Evolutionary conservation across 2,329 filamentous ascomycete species (phyloP).

Genomic region (Pseudofabraea citricarpa): DNA sequence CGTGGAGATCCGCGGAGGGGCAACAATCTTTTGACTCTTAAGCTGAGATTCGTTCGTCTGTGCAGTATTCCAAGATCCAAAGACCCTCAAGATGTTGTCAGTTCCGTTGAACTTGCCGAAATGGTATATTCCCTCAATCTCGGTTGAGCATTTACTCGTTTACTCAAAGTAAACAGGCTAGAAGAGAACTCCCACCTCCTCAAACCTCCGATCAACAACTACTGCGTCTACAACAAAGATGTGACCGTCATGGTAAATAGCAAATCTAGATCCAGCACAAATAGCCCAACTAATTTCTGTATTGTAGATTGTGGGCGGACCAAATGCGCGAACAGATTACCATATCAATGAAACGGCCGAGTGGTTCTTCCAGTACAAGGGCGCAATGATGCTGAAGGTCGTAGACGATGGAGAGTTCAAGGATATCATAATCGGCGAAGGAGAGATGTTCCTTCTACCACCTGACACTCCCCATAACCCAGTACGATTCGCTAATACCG

Average conservation of each 20-base stretch:
- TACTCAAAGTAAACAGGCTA: constrained; percentile 56
- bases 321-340: constrained; percentile 94
- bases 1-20: too few species aligned
- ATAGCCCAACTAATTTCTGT: too few species aligned
- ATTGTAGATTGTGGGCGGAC: constrained; percentile 79
- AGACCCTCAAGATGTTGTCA: neutral
- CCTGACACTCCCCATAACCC: constrained; percentile 96
- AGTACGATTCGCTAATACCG: constrained; percentile 85
- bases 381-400: constrained; percentile 89
- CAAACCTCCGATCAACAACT: constrained; percentile 91
- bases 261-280: too few species aligned
- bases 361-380: constrained; percentile 97
- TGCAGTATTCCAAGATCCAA: too few species aligned
- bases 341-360: constrained; percentile 96
- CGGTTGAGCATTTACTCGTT: neutral
- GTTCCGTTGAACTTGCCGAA: constrained; percentile 1
- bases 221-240: constrained; percentile 86
- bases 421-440: constrained; percentile 86
- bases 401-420: constrained; percentile 70
- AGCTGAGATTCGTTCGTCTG: too few species aligned
- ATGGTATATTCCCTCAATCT: neutral
- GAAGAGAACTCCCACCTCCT: constrained; percentile 80
- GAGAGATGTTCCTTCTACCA: constrained; percentile 89
- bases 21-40: too few species aligned
- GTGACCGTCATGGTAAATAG: constrained; percentile 77